Evolutionary conservation across 2,329 filamentous ascomycete genomes (phyloP), one percentile per base, ranked within the genome.

Genomic region (Chrysoporthe puriensis): DNA sequence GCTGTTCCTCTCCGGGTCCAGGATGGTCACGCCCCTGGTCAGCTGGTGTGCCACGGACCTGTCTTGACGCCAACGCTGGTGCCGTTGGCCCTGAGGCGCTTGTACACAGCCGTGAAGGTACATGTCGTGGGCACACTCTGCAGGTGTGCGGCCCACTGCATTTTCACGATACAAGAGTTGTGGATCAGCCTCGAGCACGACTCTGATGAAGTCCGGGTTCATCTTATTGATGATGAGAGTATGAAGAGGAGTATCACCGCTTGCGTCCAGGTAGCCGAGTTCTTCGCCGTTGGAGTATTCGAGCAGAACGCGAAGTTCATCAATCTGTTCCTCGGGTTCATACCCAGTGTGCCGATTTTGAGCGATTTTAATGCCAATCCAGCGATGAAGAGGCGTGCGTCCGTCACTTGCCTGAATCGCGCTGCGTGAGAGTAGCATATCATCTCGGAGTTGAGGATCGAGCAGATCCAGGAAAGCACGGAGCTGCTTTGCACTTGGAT

Each of bases 61-160:
- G 21, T 63, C 4, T 6, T 26, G 13, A 40, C 48, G 36, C 40
- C 32, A 32, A 2, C 3, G 4, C 56, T 69, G 18, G n/a, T 4
- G 1, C 5, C 52, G 4, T 13, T 70, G 6, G 3, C 36, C 44
- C 36, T 71, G 26, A 8, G 66, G 36, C 0, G 71, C 42, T 9
- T 74, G 76, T 21, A 71, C 70, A 43, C 68, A 61, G n/a, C 83
- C 77, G 56, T 77, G 77, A 8, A 86, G 78, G 69, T 84, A 83
- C 1, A 77, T 76, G 63, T 91, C 88, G 62, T 86, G 80, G 0
- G 89, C 87, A 61, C 92, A 78, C 72, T 96, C 92, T 40, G 85
- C 82, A 0, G 92, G 90, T 0, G 92, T 96, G 18, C 86, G 84
- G 1, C 93, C 93, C 0, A 91, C 91, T 0, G 91, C 87, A 72